These are phyloP conservation scores for Chlorociboria aeruginascens DNA, from an alignment of 495 filamentous ascomycete species.

Conservation along the genomic window DNA sequence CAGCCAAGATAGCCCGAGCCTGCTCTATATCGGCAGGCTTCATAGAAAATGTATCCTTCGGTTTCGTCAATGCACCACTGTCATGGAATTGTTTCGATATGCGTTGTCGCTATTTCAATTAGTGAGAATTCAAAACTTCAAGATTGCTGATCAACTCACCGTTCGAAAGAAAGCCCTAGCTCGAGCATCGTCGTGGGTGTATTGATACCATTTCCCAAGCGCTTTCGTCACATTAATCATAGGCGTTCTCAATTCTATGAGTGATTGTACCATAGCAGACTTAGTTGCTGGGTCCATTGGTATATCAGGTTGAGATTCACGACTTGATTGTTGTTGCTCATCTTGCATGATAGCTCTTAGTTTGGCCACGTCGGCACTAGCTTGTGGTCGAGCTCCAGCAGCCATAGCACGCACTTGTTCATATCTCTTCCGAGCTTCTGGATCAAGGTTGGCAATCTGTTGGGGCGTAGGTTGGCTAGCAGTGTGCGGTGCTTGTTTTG, in stretches of 20 bases:
- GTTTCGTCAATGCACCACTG: conserved; percentile 27
- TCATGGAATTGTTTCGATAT: conserved; percentile 49
- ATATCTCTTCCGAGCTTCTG: conserved; percentile 26
- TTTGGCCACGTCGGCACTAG: conserved; percentile 3
- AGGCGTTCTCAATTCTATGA: conserved; percentile 19
- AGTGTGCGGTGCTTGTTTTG: conserved; percentile 19
- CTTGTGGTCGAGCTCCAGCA: neutral
- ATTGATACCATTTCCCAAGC: conserved; percentile 28
- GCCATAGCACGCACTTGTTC: conserved; percentile 11
- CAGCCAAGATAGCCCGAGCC: conserved; percentile 31
- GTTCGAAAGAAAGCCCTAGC: conserved; percentile 32
- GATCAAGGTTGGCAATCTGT: conserved; percentile 39
- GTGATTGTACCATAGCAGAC: conserved; percentile 22
- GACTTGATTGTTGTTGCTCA: conserved; percentile 4
- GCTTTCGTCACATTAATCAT: conserved; percentile 26
- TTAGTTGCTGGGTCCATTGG: conserved; percentile 28
- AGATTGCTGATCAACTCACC: conserved; percentile 23
- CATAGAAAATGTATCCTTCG: conserved; percentile 48
- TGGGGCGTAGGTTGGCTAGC: conserved; percentile 25
- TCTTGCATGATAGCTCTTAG: conserved; percentile 13
- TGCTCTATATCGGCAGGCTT: conserved; percentile 40
- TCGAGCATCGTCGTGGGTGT: conserved; percentile 30
- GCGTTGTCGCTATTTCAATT: conserved; percentile 27
- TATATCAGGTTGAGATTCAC: conserved; percentile 23
- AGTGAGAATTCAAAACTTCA: conserved; percentile 10